Percentiles rank a stretch among this genome's conserved stretches.
Conservation (phyloP, 2,329 filamentous ascomycete genomes). For the Hypoxylon sp. region DNA sequence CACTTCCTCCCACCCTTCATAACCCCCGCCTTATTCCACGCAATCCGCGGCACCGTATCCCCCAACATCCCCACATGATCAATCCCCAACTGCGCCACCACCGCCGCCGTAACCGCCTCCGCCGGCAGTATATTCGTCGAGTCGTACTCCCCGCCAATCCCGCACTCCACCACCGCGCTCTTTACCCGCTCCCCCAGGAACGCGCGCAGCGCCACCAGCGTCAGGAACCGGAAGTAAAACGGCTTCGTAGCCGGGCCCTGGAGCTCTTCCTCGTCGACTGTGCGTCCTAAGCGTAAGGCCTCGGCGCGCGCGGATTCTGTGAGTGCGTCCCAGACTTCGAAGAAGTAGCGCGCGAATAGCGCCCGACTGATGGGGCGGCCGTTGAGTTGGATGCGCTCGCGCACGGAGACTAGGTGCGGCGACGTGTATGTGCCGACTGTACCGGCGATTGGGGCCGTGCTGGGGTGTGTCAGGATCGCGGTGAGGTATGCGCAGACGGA, state of each 20-base stretch:
- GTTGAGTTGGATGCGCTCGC: conserved; percentile 87
- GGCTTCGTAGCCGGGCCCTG: conserved; percentile 78
- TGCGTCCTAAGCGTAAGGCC: conserved; percentile 27
- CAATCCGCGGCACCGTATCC: conserved; percentile 81
- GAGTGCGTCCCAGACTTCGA: conserved; percentile 82
- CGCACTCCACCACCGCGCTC: conserved; percentile 89
- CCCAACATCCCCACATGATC: conserved; percentile 89
- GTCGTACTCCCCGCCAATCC: conserved; percentile 94
- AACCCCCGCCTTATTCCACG: conserved; percentile 94
- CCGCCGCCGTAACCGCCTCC: conserved; percentile 75
- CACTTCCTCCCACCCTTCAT: conserved; percentile 77
- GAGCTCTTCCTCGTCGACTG: conserved; percentile 60
- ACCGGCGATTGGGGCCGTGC: conserved; percentile 51
- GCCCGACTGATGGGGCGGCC: conserved; percentile 77
- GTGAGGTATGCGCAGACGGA: conserved; percentile 89
- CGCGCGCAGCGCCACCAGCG: conserved; percentile 86
- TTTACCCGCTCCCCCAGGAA: conserved; percentile 83
- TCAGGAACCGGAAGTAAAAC: conserved; percentile 93
- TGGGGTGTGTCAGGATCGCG: conserved; percentile 74
- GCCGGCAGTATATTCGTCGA: conserved; percentile 85
- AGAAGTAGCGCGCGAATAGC: conserved; percentile 83
- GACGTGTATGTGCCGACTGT: conserved; percentile 85
- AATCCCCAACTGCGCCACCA: conserved; percentile 85
- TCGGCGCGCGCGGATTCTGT: conserved; percentile 57
- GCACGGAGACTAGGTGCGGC: conserved; percentile 85